A percentile compares a stretch with the other conserved stretches of the same genome.
These are phyloP conservation scores for Nigrospora osmanthi DNA, from an alignment of 2,329 filamentous ascomycete genomes.

Conservation along the genomic window DNA sequence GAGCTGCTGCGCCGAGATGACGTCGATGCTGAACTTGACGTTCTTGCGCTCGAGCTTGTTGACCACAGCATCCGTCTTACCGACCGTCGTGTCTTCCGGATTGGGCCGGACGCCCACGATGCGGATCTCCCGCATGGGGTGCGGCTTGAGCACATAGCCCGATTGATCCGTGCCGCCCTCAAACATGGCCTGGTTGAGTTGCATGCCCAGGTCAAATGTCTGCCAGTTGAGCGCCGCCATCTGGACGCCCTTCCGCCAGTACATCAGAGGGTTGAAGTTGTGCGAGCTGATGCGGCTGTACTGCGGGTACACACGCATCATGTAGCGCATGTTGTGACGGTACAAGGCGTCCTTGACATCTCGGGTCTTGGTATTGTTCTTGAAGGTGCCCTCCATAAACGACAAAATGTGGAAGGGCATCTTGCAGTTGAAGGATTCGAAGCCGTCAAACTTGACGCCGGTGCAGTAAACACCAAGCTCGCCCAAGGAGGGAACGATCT, in stretches of 20 bases:
- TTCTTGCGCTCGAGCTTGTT: conserved; percentile 72
- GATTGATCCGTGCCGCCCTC: conserved; percentile 77
- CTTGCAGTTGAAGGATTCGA: conserved; percentile 70
- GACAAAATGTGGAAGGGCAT: conserved; percentile 93
- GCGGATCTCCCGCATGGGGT: conserved; percentile 68
- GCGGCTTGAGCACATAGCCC: conserved; percentile 90
- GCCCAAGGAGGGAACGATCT: conserved; percentile 77
- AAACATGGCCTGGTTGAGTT: conserved; percentile 97
- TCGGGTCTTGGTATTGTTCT: conserved; percentile 67
- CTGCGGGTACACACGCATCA: conserved; percentile 93
- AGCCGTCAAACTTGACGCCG: conserved; percentile 75
- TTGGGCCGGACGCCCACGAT: conserved; percentile 37
- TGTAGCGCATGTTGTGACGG: conserved; percentile 81
- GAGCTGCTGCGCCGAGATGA: conserved; percentile 91
- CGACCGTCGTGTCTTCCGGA: not conserved
- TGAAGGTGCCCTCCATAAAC: conserved; percentile 83
- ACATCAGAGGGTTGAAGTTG: conserved; percentile 90
- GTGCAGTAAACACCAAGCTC: conserved; percentile 73
- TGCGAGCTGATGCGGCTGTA: conserved; percentile 74
- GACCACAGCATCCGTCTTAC: conserved; percentile 21
- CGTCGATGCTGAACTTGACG: conserved; percentile 76
- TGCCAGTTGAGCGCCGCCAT: conserved; percentile 99
- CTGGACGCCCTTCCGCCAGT: conserved; percentile 93
- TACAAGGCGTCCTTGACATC: conserved; percentile 73
- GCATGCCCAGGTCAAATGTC: conserved; percentile 91